Percentiles rank a stretch among this genome's conserved stretches.
Conservation (phyloP, 345 rosid genomes). For the Lepidium africanum region DNA sequence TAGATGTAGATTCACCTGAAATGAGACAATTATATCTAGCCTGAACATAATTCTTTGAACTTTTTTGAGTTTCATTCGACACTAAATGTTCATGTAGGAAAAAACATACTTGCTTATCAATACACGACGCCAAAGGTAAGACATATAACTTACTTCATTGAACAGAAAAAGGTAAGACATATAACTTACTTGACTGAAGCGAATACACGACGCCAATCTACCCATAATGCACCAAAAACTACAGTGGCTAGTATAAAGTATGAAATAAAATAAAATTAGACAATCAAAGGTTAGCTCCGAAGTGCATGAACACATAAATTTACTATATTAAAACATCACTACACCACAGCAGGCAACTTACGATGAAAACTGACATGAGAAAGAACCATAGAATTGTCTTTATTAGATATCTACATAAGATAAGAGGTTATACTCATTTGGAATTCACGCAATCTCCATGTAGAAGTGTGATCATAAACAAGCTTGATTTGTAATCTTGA, state of each 20-base stretch:
- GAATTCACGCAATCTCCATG: not conserved
- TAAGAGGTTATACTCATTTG: not conserved
- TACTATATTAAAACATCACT: not conserved
- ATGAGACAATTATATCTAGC: no score
- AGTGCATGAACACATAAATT: not conserved
- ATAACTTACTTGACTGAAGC: slow-evolving; percentile 48
- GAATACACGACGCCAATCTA: slow-evolving; percentile 61
- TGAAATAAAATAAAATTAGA: slow-evolving; percentile 2
- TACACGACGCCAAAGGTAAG: no score
- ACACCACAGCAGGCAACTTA: slow-evolving; percentile 24
- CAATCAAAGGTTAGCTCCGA: slow-evolving; percentile 7
- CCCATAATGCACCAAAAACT: slow-evolving; percentile 66
- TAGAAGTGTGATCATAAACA: slow-evolving; percentile 6
- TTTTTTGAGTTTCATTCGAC: no score
- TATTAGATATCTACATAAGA: slow-evolving; percentile 40
- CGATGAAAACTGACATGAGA: slow-evolving; percentile 74
- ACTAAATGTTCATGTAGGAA: no score
- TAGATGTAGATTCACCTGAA: no score
- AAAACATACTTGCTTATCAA: no score
- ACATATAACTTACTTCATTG: no score
- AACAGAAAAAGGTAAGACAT: not conserved
- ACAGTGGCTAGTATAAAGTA: slow-evolving; percentile 69
- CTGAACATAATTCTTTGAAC: no score
- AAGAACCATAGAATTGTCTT: slow-evolving; percentile 68
- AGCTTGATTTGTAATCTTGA: not conserved